These are phyloP conservation scores for Acanthamoeba quina DNA, from an alignment of 208 protist genomes.

Conservation along the genomic window DNA sequence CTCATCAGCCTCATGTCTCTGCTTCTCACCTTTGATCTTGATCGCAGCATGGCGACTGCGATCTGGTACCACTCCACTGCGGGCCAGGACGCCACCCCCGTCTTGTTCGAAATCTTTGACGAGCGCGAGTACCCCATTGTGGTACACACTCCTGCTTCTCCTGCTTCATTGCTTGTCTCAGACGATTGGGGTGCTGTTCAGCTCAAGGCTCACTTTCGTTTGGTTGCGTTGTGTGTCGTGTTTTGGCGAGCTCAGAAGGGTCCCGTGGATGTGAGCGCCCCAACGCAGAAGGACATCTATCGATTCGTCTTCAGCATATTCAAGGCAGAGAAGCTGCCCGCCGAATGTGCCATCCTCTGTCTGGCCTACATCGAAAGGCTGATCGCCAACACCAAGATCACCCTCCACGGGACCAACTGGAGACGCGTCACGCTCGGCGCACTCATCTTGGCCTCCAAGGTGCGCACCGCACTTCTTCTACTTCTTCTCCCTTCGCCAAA, in stretches of 20 bases:
- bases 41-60: slow-evolving; percentile 49
- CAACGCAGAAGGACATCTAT: slow-evolving; percentile 28
- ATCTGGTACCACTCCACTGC: slow-evolving; percentile 34
- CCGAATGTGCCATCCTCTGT: slow-evolving; percentile 64
- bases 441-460: slow-evolving; percentile 73
- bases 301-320: slow-evolving; percentile 44
- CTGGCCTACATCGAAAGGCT: slow-evolving; percentile 68
- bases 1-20: not conserved
- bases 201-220: not conserved
- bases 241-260: not conserved
- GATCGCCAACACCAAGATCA: slow-evolving; percentile 12
- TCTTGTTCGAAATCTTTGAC: slow-evolving; percentile 61
- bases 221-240: no score
- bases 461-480: not conserved
- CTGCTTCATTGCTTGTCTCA: not conserved
- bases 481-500: no score
- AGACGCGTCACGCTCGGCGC: slow-evolving; percentile 11
- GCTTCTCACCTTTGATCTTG: not conserved
- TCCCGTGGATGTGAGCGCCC: not conserved
- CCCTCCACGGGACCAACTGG: slow-evolving; percentile 67
- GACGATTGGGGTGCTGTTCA: not conserved
- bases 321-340: slow-evolving; percentile 52
- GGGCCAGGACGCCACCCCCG: not conserved
- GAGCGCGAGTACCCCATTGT: slow-evolving; percentile 43
- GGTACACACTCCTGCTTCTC: not conserved